Base-by-base conservation (phyloP, 768 basidiomycete genomes). In the Suillus fuscotomentosus region DNA sequence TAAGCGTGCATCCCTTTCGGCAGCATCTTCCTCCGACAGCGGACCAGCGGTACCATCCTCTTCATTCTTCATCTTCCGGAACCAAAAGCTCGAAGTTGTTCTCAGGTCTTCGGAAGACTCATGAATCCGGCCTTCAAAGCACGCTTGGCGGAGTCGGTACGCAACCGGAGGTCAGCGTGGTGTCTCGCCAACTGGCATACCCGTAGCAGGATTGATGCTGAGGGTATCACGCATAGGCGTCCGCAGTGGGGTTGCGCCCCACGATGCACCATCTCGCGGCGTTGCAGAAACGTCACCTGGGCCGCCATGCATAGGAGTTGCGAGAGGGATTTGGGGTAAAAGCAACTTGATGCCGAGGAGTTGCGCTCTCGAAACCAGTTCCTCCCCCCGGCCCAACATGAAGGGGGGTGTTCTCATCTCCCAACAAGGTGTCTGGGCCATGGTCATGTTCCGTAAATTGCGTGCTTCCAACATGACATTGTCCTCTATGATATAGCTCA, bases 271-370 rank as follows among this genome's bases (percentile, higher is more conserved):
- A 20, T 76, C 76, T 38, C 83, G 81, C 27, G 91, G 88, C 0
- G 89, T 90, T 1, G 80, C 81, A 39, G 86, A 84, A 13, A 79
- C 76, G 4, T 74, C 79, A 5, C 72, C 72, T 17, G 75, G 70
- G 11, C 81, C 84, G 8, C 76, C 77, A 39, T 84, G 87, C 68
- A 88, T 70, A 7, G 95, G 96, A 0, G 97, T 97, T 17, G 92
- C 92, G 11, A 99, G 87, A 5, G 97, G 97, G 97, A 78, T 99
- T 99, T 4, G 97, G 97, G 0, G 97, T 99, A 67, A 96, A 95
- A 0, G 93, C 85, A 36, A 92, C 89, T 68, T 89, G 88, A 69
- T 94, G 94, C 24, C 86, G 89, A n/a, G 97, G 97, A 5, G 97
- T 98, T 0, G 95, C 97, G 53, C 95, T 85, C 74, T 95, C 95